Percentiles rank a stretch among this genome's conserved stretches.
Evolutionary conservation across 495 filamentous ascomycete genomes (phyloP).

Genomic region (Amniculicola lignicola): DNA sequence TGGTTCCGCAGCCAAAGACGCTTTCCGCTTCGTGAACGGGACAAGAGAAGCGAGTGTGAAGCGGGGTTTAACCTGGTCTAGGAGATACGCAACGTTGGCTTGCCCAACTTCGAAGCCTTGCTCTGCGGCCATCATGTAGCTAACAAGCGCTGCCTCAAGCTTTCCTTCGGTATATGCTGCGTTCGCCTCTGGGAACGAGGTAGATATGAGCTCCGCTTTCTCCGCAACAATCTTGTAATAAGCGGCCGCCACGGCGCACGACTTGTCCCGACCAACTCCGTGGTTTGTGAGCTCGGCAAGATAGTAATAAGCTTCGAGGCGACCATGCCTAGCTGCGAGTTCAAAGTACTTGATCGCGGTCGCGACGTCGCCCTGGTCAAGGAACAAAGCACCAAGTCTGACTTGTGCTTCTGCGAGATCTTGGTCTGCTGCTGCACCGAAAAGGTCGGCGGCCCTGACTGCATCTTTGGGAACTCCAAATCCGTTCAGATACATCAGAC

Average conservation of each 20-base stretch:
- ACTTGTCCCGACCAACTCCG: constrained; percentile 74
- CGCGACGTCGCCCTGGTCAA: constrained; percentile 80
- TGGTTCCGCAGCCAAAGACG: constrained; percentile 60
- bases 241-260: constrained; percentile 73
- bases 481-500: constrained; percentile 82
- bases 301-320: constrained; percentile 93
- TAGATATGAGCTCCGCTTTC: constrained; percentile 78
- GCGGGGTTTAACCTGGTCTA: constrained; percentile 75
- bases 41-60: constrained; percentile 49
- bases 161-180: constrained; percentile 80
- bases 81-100: constrained; percentile 87
- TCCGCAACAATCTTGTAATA: constrained; percentile 97
- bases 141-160: constrained; percentile 75
- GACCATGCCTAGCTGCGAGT: constrained; percentile 79
- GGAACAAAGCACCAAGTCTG: constrained; percentile 75
- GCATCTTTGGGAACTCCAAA: constrained; percentile 74
- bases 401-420: constrained; percentile 82
- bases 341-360: constrained; percentile 87
- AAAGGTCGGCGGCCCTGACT: constrained; percentile 69
- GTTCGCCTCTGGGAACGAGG: constrained; percentile 83
- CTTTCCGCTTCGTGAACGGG: constrained; percentile 31
- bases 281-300: constrained; percentile 85
- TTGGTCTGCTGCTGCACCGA: constrained; percentile 79
- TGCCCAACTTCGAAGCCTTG: constrained; percentile 93
- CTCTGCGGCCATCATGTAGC: constrained; percentile 89